Conservation (phyloP, 148 eudicot species). For the Chenopodium quinoa region DNA sequence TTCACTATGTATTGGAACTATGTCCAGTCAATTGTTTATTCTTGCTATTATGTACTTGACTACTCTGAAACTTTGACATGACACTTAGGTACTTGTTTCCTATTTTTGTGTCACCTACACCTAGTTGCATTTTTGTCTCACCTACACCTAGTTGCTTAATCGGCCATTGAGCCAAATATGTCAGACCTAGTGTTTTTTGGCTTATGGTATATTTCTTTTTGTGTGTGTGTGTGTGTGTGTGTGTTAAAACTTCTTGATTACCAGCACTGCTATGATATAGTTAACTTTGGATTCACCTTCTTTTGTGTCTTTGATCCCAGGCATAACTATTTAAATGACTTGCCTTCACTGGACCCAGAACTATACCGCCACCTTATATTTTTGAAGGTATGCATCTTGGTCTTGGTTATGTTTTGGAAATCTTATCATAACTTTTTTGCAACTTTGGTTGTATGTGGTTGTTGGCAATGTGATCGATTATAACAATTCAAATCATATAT, state of each 20-base stretch:
- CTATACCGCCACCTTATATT: conserved; percentile 92
- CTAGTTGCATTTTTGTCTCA: neutral
- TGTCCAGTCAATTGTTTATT: neutral
- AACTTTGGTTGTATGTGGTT: neutral
- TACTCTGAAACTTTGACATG: neutral
- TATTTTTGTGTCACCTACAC: neutral
- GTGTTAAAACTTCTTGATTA: neutral
- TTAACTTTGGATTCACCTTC: neutral
- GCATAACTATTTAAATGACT: conserved; percentile 89
- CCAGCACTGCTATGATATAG: neutral
- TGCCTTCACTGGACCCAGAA: conserved; percentile 97
- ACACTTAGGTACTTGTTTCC: neutral
- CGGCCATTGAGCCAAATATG: neutral
- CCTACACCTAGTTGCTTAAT: neutral
- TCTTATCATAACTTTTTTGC: neutral
- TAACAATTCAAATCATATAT: neutral
- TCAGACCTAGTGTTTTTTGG: neutral
- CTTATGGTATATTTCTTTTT: neutral
- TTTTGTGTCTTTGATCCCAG: conserved; percentile 31
- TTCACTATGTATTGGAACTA: neutral
- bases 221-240: neutral
- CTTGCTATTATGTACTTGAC: neutral
- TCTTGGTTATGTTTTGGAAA: neutral
- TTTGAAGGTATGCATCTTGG: conserved; percentile 56
- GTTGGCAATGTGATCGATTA: neutral